Conservation (phyloP, 352 stramenopile species). For the Pythium grandisporangium region DNA sequence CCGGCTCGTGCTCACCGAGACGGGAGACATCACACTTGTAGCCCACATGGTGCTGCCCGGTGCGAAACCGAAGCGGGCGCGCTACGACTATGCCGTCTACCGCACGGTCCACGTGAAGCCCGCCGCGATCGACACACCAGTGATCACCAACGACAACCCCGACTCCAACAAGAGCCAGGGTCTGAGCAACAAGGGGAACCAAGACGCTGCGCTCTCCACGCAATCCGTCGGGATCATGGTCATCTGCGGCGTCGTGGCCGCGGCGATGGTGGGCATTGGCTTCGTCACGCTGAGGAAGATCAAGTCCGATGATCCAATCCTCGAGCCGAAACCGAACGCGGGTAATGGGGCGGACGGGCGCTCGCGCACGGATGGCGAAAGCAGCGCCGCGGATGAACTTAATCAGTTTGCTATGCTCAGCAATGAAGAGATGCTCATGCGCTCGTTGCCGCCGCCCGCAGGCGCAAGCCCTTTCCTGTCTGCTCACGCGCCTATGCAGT, state of each 20-base stretch:
- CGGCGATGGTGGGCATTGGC: slow-evolving; percentile 50
- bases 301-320: background rate
- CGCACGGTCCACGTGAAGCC: slow-evolving; percentile 31
- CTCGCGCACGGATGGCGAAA: slow-evolving; percentile 16
- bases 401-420: slow-evolving; percentile 82
- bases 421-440: slow-evolving; percentile 53
- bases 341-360: slow-evolving; percentile 7
- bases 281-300: slow-evolving; percentile 49
- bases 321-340: slow-evolving; percentile 8
- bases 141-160: slow-evolving; percentile 5
- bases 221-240: slow-evolving; percentile 55
- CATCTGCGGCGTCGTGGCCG: slow-evolving; percentile 57
- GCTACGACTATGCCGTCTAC: slow-evolving; percentile 58
- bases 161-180: too few species aligned
- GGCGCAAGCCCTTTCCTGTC: slow-evolving; percentile 28
- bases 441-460: slow-evolving; percentile 13
- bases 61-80: slow-evolving; percentile 19
- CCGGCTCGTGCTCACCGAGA: slow-evolving; percentile 34
- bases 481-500: slow-evolving; percentile 14
- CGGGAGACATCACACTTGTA: slow-evolving; percentile 42
- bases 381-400: slow-evolving; percentile 36
- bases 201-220: slow-evolving; percentile 36
- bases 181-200: slow-evolving; percentile 19
- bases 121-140: slow-evolving; percentile 12
- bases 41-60: slow-evolving; percentile 58